phyloP scores from a whole-genome alignment of 2,329 filamentous ascomycete species.

The Pseudomassariella vexata region DNA sequence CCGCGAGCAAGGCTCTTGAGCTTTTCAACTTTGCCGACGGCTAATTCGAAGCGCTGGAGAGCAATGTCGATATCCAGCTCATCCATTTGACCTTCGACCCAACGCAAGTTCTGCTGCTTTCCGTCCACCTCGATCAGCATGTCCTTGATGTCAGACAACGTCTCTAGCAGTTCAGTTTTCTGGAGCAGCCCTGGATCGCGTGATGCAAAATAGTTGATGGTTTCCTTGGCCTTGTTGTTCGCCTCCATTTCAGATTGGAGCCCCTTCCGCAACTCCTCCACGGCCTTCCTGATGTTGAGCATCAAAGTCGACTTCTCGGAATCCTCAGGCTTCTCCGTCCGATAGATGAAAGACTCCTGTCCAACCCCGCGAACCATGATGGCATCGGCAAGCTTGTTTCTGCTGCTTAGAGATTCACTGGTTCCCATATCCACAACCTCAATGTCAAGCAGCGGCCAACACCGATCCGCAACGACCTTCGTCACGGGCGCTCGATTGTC shows the following conservation, averaged over 20 bases:
- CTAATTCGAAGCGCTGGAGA: slow-evolving; percentile 78
- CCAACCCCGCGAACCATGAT: slow-evolving; percentile 85
- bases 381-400: slow-evolving; percentile 70
- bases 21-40: slow-evolving; percentile 79
- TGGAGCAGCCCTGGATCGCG: slow-evolving; percentile 71
- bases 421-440: slow-evolving; percentile 82
- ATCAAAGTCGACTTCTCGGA: slow-evolving; percentile 76
- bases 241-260: slow-evolving; percentile 83
- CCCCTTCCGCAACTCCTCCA: slow-evolving; percentile 84
- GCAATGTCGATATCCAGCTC: slow-evolving; percentile 95
- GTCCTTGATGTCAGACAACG: slow-evolving; percentile 72
- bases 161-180: slow-evolving; percentile 75
- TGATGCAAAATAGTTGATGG: slow-evolving; percentile 78
- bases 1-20: slow-evolving; percentile 72
- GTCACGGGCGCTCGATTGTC: slow-evolving; percentile 50
- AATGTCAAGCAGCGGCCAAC: slow-evolving; percentile 89
- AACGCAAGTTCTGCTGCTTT: slow-evolving; percentile 91
- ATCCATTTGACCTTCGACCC: slow-evolving; percentile 93
- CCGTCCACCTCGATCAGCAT: slow-evolving; percentile 94
- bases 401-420: slow-evolving; percentile 48
- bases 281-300: slow-evolving; percentile 84
- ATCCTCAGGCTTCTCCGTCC: slow-evolving; percentile 75
- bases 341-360: slow-evolving; percentile 89
- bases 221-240: slow-evolving; percentile 76
- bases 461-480: slow-evolving; percentile 88